Evolutionary conservation across 306 rosid genomes (phyloP), one percentile per base, ranked within the genome.

Genomic region (Ziziphus jujuba): DNA sequence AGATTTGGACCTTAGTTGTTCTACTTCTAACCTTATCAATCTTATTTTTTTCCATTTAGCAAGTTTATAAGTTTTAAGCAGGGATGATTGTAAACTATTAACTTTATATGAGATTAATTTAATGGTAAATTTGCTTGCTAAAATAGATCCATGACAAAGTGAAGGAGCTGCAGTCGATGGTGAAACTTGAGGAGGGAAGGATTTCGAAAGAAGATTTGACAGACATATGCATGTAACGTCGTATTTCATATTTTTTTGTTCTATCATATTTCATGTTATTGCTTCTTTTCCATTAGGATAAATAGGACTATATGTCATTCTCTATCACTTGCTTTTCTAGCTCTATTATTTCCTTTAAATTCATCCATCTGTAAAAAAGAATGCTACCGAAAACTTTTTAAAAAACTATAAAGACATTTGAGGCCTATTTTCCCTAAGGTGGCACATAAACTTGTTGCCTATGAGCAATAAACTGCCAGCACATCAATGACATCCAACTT

Each of bases 131-230:
- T 65, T 35, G 59, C 49, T 23, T 63, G 54, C 67, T 54, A 73
- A 57, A 70, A 56, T 77, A 93, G 99, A 82, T 93, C 79, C 86
- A 83, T 65, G 85, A 80, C 58, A 80, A 86, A 79, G 78, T 90
- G 75, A 79, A 75, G 76, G 77, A 62, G 66, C 71, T 93, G 83
- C 91, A 77, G 71, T 78, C 88, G 55, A 71, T 77, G 24, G 54
- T 67, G 31, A 80, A 74, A 66, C 58, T 74, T 70, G 89, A 85
- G 50, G 86, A 77, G 25, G 85, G 76, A 70, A 81, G 74, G 76
- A 74, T 80, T 66, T 36, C 71, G 45, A 83, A 75, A 72, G 85
- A 79, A 77, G 80, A 76, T 66, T 64, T 85, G 56, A 67, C 75
- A 64, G 91, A 73, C 60, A 69, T 70, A 65, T 60, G 81, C 84